These are phyloP conservation scores for Fusarium sororula DNA, from an alignment of 2,329 filamentous ascomycete genomes.

Conservation along the genomic window DNA sequence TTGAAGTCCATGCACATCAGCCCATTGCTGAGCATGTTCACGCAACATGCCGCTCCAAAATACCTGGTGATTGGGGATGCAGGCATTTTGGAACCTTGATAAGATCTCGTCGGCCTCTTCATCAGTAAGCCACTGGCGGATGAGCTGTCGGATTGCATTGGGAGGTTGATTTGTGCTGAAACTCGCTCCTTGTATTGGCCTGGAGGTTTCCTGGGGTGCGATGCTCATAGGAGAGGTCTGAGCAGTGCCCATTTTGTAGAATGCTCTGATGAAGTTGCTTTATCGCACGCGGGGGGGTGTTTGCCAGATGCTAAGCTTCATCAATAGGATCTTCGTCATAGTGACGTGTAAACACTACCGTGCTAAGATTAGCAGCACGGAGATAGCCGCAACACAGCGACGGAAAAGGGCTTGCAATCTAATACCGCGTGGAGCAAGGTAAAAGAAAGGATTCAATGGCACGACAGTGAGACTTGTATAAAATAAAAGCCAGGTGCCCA, in stretches of 20 bases:
- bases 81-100: neutral
- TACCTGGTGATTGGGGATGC: slow-evolving; percentile 6
- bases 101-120: neutral
- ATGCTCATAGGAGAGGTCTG: rapidly evolving
- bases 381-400: rapidly evolving
- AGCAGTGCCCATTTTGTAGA: neutral
- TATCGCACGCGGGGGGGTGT: rapidly evolving
- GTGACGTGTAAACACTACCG: neutral
- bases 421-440: too few relatives aligned
- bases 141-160: neutral
- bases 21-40: slow-evolving; percentile 24
- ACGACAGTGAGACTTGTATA: too few relatives aligned
- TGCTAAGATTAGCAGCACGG: too few relatives aligned
- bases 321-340: neutral
- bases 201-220: neutral
- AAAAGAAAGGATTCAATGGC: neutral
- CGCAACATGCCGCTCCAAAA: slow-evolving; percentile 33
- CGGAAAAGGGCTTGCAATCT: too few relatives aligned
- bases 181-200: neutral
- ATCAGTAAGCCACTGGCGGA: neutral
- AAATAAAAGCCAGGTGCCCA: too few relatives aligned
- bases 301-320: rapidly evolving
- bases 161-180: neutral
- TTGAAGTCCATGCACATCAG: slow-evolving; percentile 11
- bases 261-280: neutral